Base-by-base conservation (phyloP, 768 basidiomycete species). In the Tubosaeta sp. region DNA sequence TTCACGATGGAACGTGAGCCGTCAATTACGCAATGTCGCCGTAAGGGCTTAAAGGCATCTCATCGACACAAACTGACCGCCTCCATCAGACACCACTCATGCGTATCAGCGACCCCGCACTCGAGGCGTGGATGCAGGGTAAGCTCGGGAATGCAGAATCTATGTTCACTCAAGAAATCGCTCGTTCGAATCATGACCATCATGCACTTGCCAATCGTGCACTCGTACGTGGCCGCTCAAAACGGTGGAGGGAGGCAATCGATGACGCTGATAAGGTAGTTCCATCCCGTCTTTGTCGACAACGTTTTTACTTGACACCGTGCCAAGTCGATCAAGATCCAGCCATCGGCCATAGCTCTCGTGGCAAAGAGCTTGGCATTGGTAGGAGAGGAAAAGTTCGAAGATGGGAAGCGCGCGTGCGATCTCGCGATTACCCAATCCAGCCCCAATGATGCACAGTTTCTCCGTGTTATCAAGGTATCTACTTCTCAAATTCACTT, bases 381-480 rank as follows among this genome's bases (percentile, higher is more conserved):
- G 17, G 27, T 53, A 19, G 52, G 52, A 29, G 35, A 46, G 10
- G 48, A 48, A 10, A 45, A 34, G 13, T 8, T 8, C 13, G 22
- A n/a, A 22, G 35, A 46, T 35, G 55, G 43, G 8, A 35, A 35
- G 6, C 39, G 17, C 29, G 41, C 32, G 10, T 49, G 47, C 16
- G 55, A 56, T 14, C 26, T 41, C 6, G 46, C 51, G 13, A 49
- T 56, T 50, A n/a, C 27, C 25, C 47, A 45, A 12, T 41, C 31
- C 19, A 6, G 26, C 9, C 13, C 55, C 22, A 33, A 29, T 5
- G 55, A 53, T 3, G 12, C 29, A 17, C 22, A 38, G 7, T 53
- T 56, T 50, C 48, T 56, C 25, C 39, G 26, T 8, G n/a, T 50
- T 3, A 29, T 56, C 31, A 56, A 53, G 55, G 55, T 53, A 19